phyloP scores from a whole-genome alignment of 352 stramenopile species.

The Aphanomyces invadans region DNA sequence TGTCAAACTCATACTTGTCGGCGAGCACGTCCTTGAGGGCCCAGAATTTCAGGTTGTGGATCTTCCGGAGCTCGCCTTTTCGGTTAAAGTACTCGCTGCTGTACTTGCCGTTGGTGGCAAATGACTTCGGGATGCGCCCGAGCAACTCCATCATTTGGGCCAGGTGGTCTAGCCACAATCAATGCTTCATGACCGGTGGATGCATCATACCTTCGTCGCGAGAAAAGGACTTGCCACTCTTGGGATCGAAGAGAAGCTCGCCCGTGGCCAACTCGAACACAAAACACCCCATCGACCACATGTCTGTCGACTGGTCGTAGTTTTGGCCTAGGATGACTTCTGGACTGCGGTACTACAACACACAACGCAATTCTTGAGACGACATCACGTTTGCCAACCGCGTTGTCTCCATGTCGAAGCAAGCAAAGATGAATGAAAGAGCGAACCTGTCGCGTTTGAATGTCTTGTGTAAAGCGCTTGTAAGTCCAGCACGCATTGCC shows the following conservation, averaged over 20 bases:
- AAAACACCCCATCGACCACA: constrained; percentile 98
- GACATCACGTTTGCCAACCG: too few species aligned
- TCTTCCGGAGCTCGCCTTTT: constrained; percentile 96
- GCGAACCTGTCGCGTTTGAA: constrained; percentile 95
- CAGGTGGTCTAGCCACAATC: constrained; percentile 85
- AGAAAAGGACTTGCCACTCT: constrained; percentile 77
- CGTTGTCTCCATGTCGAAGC: too few species aligned
- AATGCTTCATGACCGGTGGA: neutral
- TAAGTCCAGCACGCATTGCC: constrained; percentile 99
- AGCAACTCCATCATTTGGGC: constrained; percentile 99
- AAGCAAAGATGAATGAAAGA: too few species aligned
- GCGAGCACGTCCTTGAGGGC: constrained; percentile 92
- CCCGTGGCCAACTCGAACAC: constrained; percentile 99
- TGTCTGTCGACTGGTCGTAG: constrained; percentile 98
- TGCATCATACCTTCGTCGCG: constrained; percentile 81
- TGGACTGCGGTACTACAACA: constrained; percentile 88
- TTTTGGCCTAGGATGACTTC: constrained; percentile 95
- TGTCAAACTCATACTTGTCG: constrained; percentile 94
- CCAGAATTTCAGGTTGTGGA: constrained; percentile 98
- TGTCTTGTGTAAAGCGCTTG: constrained; percentile 99
- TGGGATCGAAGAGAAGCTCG: constrained; percentile 99
- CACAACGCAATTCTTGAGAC: too few species aligned
- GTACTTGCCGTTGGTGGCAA: constrained; percentile 87
- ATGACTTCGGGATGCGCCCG: constrained; percentile 93
- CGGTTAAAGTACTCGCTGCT: constrained; percentile 96